These are phyloP conservation scores for Sporothrix brunneoviolacea DNA, from an alignment of 2,329 filamentous ascomycete genomes.

Conservation along the genomic window DNA sequence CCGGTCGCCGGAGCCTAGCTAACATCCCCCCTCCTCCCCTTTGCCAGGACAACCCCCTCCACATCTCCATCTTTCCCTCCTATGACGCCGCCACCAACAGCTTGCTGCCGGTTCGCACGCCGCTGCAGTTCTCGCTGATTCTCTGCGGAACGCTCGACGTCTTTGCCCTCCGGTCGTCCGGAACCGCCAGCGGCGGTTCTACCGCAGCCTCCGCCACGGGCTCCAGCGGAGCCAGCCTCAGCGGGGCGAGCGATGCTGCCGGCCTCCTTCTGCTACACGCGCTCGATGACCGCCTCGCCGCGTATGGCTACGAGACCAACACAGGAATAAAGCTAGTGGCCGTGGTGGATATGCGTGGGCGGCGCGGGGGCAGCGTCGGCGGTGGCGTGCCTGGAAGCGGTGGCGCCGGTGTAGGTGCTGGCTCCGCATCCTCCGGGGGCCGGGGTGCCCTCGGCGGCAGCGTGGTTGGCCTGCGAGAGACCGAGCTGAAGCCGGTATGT, in stretches of 20 bases:
- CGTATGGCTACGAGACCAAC: conserved; percentile 95
- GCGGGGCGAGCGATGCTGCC: conserved; percentile 54
- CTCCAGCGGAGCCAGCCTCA: conserved; percentile 38
- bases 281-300: conserved; percentile 84
- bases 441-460: conserved; percentile 22
- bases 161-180: conserved; percentile 69
- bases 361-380: conserved; percentile 30
- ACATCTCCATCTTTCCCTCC: conserved; percentile 82
- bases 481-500: conserved; percentile 75
- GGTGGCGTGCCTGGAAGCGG: neutral
- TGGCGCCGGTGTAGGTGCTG: conserved; percentile 21
- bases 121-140: conserved; percentile 87
- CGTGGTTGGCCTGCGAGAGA: conserved; percentile 63
- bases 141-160: conserved; percentile 89
- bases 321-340: conserved; percentile 88
- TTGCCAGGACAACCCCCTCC: conserved; percentile 84
- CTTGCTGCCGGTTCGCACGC: conserved; percentile 54
- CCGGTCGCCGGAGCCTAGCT: neutral
- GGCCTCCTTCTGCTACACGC: conserved; percentile 79
- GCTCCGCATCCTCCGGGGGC: conserved; percentile 1
- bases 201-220: conserved; percentile 17
- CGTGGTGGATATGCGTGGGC: conserved; percentile 83
- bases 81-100: conserved; percentile 51
- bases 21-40: neutral
- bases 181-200: conserved; percentile 52